phyloP scores from a whole-genome alignment of 129 eudicot species.

The Pittosporum tobira region DNA sequence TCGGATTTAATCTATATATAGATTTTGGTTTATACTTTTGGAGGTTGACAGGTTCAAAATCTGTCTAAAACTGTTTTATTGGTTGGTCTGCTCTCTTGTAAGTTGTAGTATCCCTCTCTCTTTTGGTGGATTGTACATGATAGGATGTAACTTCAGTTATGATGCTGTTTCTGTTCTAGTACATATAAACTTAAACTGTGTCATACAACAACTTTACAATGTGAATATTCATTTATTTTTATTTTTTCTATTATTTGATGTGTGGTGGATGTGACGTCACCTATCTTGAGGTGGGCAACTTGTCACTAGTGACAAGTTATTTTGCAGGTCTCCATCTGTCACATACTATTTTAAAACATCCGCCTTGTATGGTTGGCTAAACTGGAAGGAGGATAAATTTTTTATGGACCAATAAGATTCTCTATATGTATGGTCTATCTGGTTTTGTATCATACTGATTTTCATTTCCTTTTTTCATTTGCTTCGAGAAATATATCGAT shows the following conservation, averaged over 20 bases:
- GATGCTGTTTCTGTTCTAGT: neutral
- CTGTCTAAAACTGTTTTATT: constrained; percentile 18
- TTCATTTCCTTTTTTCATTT: no score
- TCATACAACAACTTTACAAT: neutral
- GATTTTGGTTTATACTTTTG: constrained; percentile 9
- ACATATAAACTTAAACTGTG: neutral
- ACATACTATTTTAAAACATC: no score
- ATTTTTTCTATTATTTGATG: neutral
- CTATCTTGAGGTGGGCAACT: neutral
- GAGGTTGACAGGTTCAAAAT: constrained; percentile 18
- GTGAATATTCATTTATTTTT: neutral
- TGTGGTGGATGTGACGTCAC: neutral
- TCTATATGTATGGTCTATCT: no score
- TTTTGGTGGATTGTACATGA: constrained; percentile 21
- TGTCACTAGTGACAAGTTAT: no score
- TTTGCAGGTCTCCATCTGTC: no score
- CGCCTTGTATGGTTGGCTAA: no score
- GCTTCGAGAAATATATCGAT: no score
- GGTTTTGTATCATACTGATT: no score
- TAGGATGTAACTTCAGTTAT: constrained; percentile 17
- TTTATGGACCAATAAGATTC: no score
- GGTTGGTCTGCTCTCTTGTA: constrained; percentile 25
- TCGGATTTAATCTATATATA: constrained; percentile 17
- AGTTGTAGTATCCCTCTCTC: constrained; percentile 21
- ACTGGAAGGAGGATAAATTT: no score